A percentile compares a stretch with the other conserved stretches of the same genome.
These are phyloP conservation scores for Monotropa hypopitys DNA, from an alignment of 179 eudicot species.

Conservation along the genomic window DNA sequence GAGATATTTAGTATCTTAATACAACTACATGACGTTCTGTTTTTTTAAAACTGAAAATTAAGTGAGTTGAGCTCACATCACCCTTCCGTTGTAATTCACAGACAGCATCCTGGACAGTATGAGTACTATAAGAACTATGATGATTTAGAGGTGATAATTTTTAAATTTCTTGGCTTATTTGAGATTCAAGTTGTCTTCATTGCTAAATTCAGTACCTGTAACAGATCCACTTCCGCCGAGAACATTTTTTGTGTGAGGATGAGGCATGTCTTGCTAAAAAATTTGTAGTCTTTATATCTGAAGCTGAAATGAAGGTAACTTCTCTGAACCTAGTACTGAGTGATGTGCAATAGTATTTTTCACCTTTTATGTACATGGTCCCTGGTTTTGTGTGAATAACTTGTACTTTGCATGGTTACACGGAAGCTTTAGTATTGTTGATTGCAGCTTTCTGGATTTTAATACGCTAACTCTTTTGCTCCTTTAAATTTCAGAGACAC, in stretches of 20 bases:
- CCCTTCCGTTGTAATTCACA: slow-evolving; percentile 14
- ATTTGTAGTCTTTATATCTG: slow-evolving; percentile 67
- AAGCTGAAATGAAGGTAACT: slow-evolving; percentile 76
- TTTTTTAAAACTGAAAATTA: not conserved
- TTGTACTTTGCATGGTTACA: not conserved
- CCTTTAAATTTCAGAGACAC: slow-evolving; percentile 50
- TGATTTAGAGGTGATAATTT: slow-evolving; percentile 65
- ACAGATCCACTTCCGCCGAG: slow-evolving; percentile 62
- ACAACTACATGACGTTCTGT: not conserved
- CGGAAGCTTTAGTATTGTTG: not conserved
- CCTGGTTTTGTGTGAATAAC: not conserved
- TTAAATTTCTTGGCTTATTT: not conserved
- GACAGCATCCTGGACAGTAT: slow-evolving; percentile 88
- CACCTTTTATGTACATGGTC: not conserved
- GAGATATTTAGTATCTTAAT: slow-evolving; percentile 9
- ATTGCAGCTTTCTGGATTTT: not conserved
- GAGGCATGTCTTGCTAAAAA: slow-evolving; percentile 74
- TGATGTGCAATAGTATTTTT: not conserved
- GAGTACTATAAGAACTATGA: slow-evolving; percentile 85
- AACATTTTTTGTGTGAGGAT: slow-evolving; percentile 66
- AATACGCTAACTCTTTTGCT: slow-evolving; percentile 5
- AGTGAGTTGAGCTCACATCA: not conserved
- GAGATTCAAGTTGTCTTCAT: slow-evolving; percentile 2
- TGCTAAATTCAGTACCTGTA: slow-evolving; percentile 1
- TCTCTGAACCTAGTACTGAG: not conserved